Percentiles rank a stretch among this genome's conserved stretches.
phyloP scores from a whole-genome alignment of 306 rosid genomes.

The Quercus glauca region DNA sequence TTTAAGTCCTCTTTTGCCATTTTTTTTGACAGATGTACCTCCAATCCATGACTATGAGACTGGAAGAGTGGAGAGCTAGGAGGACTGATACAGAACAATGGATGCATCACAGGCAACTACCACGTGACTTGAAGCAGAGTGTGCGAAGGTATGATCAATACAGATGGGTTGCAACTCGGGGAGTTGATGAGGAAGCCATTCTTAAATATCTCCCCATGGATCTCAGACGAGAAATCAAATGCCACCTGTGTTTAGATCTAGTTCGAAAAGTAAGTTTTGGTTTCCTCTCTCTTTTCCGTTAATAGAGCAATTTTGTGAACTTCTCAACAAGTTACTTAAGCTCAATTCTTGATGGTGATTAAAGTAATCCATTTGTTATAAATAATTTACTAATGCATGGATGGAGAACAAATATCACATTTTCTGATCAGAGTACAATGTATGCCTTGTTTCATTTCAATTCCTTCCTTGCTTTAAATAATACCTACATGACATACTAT shows the following conservation, averaged over 20 bases:
- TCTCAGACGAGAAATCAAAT: constrained; percentile 55
- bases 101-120: constrained; percentile 58
- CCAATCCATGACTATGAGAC: constrained; percentile 45
- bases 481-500: background rate
- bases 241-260: constrained; percentile 51
- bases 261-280: constrained; percentile 39
- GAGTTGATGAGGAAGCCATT: constrained; percentile 51
- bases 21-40: constrained; percentile 35
- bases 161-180: constrained; percentile 54
- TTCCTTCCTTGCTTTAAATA: background rate
- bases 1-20: background rate
- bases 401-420: background rate
- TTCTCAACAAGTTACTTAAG: background rate
- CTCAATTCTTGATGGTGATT: background rate
- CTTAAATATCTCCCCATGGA: constrained; percentile 52
- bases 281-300: background rate
- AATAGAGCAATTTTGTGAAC: background rate
- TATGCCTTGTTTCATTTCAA: background rate
- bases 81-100: constrained; percentile 53
- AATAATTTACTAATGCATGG: background rate
- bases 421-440: background rate
- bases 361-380: too few relatives aligned
- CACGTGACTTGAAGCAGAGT: constrained; percentile 37
- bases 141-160: constrained; percentile 52
- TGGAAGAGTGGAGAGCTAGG: constrained; percentile 54